phyloP scores from a whole-genome alignment of 331 rosid species.

The Rhamnella rubrinervis region DNA sequence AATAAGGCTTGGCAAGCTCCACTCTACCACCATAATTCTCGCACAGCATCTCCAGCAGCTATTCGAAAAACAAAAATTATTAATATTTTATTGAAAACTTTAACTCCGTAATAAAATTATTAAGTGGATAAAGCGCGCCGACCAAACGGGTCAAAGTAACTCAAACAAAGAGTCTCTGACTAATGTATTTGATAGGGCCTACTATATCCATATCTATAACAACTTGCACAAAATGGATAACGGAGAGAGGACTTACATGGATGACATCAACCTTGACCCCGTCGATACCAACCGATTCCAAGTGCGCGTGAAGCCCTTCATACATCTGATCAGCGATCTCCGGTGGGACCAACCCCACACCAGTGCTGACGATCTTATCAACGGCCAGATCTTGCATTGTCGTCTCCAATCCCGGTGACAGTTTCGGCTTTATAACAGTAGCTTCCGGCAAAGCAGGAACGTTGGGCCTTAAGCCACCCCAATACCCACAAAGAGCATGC shows the following conservation, averaged over 20 bases:
- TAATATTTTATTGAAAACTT: too few relatives aligned
- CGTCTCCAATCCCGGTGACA: constrained; percentile 54
- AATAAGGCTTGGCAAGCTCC: constrained; percentile 83
- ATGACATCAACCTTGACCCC: constrained; percentile 96
- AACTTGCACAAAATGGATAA: not conserved
- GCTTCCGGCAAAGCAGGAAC: constrained; percentile 61
- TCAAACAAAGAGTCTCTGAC: not conserved
- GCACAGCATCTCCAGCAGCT: constrained; percentile 83
- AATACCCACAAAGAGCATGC: constrained; percentile 93
- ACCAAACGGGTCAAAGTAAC: constrained; percentile 30
- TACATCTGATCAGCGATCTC: constrained; percentile 59
- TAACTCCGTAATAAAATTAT: too few relatives aligned
- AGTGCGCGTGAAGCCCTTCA: constrained; percentile 73
- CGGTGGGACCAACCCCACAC: constrained; percentile 77
- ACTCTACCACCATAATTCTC: constrained; percentile 91
- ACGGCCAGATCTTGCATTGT: constrained; percentile 95
- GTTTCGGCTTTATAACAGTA: constrained; percentile 38
- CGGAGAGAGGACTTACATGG: constrained; percentile 51
- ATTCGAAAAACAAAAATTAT: not conserved
- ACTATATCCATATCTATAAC: not conserved
- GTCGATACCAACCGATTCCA: constrained; percentile 68
- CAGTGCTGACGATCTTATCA: constrained; percentile 69
- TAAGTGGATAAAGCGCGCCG: constrained; percentile 33
- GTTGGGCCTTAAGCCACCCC: constrained; percentile 91
- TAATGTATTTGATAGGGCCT: not conserved